These are phyloP conservation scores for Termitomyces sp. DNA, from an alignment of 768 basidiomycete species.

Conservation along the genomic window DNA sequence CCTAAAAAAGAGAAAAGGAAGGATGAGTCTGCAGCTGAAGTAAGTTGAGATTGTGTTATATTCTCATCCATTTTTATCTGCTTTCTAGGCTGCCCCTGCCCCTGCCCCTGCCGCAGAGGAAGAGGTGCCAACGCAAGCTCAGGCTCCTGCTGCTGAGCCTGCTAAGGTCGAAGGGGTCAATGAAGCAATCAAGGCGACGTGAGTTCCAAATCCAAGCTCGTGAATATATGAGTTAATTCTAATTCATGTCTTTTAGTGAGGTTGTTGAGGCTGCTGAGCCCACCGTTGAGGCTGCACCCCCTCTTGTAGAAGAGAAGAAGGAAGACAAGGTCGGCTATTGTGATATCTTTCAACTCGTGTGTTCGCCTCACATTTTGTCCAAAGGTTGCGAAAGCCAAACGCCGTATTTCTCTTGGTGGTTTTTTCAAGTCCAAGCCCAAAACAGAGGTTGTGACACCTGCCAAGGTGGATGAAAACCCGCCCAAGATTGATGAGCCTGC, in stretches of 20 bases:
- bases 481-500: constrained; percentile 82
- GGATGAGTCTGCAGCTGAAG: constrained; percentile 50
- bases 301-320: constrained; percentile 26
- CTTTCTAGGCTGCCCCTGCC: constrained; percentile 28
- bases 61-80: background rate
- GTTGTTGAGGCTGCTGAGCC: constrained; percentile 33
- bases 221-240: background rate
- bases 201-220: constrained; percentile 21
- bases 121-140: constrained; percentile 24
- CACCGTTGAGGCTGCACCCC: constrained; percentile 26
- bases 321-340: constrained; percentile 34
- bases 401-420: constrained; percentile 80
- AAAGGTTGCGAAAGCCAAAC: constrained; percentile 64
- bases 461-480: constrained; percentile 86
- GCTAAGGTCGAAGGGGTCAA: constrained; percentile 43
- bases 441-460: constrained; percentile 54
- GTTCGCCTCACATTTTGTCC: background rate
- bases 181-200: constrained; percentile 73
- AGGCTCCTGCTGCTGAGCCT: constrained; percentile 25
- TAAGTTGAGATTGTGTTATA: constrained; percentile 17
- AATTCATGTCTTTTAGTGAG: constrained; percentile 26
- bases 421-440: constrained; percentile 78
- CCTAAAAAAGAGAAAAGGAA: constrained; percentile 83
- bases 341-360: background rate
- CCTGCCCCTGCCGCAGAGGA: constrained; percentile 37